Conservation (phyloP, 106 monocot species). For the Dendrobium chrysotoxum region DNA sequence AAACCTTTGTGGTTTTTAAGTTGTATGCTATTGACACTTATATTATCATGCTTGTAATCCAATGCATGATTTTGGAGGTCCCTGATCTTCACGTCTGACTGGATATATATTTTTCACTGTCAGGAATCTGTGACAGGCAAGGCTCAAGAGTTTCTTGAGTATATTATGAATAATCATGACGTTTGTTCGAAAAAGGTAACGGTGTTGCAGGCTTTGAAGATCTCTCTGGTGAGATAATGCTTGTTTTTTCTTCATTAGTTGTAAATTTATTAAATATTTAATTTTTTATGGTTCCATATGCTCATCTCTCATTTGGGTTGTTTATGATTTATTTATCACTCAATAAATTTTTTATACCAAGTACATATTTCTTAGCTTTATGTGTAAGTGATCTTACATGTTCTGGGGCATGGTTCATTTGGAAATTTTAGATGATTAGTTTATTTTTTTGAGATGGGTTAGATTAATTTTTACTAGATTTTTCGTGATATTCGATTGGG, state of each 20-base stretch:
- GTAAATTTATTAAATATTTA: background rate
- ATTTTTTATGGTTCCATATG: background rate
- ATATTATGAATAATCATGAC: conserved; percentile 66
- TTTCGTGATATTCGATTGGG: too few species aligned
- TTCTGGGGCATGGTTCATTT: background rate
- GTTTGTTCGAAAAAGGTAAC: conserved; percentile 46
- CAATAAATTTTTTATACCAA: background rate
- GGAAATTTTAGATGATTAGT: background rate
- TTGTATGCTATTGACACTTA: too few species aligned
- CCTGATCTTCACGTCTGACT: background rate
- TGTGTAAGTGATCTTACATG: background rate
- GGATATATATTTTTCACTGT: background rate
- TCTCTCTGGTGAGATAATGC: conserved; percentile 56
- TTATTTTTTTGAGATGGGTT: background rate
- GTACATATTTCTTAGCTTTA: background rate
- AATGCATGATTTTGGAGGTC: background rate
- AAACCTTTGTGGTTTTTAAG: too few species aligned
- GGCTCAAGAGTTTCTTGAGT: conserved; percentile 49
- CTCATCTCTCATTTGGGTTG: background rate
- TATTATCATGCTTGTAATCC: background rate
- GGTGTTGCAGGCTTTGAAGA: conserved; percentile 68
- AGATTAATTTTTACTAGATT: background rate
- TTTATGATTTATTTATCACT: background rate
- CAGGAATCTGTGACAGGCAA: conserved; percentile 45
- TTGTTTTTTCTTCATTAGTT: background rate